Evolutionary conservation across 2,329 filamentous ascomycete genomes (phyloP).

Genomic region (Phaeomoniella chlamydospora): DNA sequence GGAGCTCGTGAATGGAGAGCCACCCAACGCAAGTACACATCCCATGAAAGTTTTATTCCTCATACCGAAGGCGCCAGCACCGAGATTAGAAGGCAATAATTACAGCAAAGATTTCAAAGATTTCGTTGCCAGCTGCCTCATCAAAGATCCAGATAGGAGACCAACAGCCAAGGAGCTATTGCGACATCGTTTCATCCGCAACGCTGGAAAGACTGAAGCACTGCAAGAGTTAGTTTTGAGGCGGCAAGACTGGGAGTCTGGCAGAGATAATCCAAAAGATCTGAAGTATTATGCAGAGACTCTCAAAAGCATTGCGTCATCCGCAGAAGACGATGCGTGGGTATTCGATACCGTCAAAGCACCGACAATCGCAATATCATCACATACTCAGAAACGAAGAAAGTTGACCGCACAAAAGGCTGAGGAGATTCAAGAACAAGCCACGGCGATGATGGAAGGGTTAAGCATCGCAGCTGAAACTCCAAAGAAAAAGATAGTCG

Average conservation of each 20-base stretch:
- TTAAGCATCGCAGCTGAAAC: constrained; percentile 17
- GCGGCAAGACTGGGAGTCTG: constrained; percentile 68
- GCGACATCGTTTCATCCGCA: constrained; percentile 75
- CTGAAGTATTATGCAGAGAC: constrained; percentile 90
- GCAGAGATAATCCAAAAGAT: constrained; percentile 52
- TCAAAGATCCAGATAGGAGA: constrained; percentile 77
- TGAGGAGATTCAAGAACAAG: constrained; percentile 19
- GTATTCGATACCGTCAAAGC: constrained; percentile 86
- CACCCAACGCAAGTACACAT: constrained; percentile 72
- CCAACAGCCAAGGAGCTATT: constrained; percentile 78
- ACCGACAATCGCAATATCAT: constrained; percentile 45
- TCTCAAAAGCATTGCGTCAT: constrained; percentile 48
- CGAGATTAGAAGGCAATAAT: constrained; percentile 61
- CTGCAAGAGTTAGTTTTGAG: constrained; percentile 74
- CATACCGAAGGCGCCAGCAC: constrained; percentile 78
- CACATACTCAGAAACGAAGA: constrained; percentile 27
- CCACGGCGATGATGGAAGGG: constrained; percentile 23
- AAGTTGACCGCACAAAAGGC: constrained; percentile 25
- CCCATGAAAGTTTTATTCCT: constrained; percentile 90
- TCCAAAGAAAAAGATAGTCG: constrained; percentile 12
- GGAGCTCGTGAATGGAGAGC: constrained; percentile 76
- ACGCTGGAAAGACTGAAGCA: constrained; percentile 74
- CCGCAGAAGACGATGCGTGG: constrained; percentile 69
- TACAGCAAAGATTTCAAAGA: constrained; percentile 90
- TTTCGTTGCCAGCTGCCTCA: constrained; percentile 77